phyloP scores from a whole-genome alignment of 2,329 filamentous ascomycete genomes.

The Daldinia eschscholtzii region DNA sequence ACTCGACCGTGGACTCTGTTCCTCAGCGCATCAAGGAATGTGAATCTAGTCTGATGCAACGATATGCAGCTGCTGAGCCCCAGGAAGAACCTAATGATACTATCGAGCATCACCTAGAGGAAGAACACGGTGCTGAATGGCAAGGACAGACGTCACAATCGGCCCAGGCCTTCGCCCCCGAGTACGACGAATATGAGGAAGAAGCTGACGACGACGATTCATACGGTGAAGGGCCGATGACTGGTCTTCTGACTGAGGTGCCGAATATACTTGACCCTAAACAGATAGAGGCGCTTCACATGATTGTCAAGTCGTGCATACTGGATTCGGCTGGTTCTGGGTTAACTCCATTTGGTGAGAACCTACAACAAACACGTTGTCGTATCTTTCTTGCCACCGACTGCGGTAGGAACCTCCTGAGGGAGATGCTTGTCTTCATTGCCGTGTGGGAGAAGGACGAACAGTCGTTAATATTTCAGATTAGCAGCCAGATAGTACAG shows the following conservation, averaged over 20 bases:
- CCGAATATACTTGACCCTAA: constrained; percentile 94
- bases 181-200: constrained; percentile 67
- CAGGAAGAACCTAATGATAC: constrained; percentile 53
- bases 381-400: constrained; percentile 91
- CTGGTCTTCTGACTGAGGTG: constrained; percentile 90
- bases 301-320: constrained; percentile 97
- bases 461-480: constrained; percentile 93
- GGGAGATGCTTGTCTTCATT: constrained; percentile 94
- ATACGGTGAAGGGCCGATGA: constrained; percentile 81
- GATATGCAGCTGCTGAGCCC: constrained; percentile 61
- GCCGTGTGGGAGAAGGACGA: constrained; percentile 97
- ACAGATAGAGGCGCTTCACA: constrained; percentile 94
- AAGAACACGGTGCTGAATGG: constrained; percentile 51
- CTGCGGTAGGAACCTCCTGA: constrained; percentile 87
- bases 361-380: constrained; percentile 90
- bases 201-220: constrained; percentile 75
- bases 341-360: constrained; percentile 75
- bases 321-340: constrained; percentile 83
- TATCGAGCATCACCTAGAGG: constrained; percentile 56
- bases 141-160: constrained; percentile 57
- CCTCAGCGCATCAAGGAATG: constrained; percentile 69
- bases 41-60: constrained; percentile 69
- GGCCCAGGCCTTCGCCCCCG: constrained; percentile 57
- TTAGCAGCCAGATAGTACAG: constrained; percentile 95
- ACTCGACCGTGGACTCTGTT: constrained; percentile 71